Evolutionary conservation across 371 early-diverging fungal species (phyloP).

Genomic region (Dichotomocladium elegans): DNA sequence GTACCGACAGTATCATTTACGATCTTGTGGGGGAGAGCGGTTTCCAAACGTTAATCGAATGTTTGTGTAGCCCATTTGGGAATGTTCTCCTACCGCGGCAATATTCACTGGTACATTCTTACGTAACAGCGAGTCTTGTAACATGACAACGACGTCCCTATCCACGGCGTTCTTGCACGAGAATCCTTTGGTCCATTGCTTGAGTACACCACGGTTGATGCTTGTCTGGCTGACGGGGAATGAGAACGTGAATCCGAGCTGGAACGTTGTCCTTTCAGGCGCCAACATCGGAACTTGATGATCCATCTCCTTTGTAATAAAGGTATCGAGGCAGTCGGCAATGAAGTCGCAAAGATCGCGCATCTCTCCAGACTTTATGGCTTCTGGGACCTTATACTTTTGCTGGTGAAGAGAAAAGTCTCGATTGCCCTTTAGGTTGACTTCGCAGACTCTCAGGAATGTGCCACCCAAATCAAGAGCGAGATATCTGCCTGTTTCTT

Average conservation of each 20-base stretch:
- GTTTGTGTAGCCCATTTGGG: no score
- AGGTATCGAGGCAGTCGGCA: conserved; percentile 76
- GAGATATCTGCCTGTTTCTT: conserved; percentile 80
- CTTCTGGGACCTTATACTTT: conserved; percentile 59
- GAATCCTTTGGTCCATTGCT: conserved; percentile 95
- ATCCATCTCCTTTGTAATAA: conserved; percentile 45
- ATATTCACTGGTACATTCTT: conserved; percentile 73
- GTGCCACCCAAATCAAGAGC: conserved; percentile 95
- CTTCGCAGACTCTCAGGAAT: conserved; percentile 85
- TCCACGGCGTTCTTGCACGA: conserved; percentile 71
- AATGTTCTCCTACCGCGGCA: conserved; percentile 60
- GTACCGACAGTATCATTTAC: conserved; percentile 98
- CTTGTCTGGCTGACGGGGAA: conserved; percentile 86
- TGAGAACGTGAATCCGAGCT: conserved; percentile 91
- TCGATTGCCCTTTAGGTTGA: conserved; percentile 66
- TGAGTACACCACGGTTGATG: conserved; percentile 76
- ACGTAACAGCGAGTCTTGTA: conserved; percentile 80
- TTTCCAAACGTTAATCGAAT: no score
- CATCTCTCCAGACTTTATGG: conserved; percentile 46
- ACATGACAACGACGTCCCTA: conserved; percentile 71
- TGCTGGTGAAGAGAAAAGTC: conserved; percentile 62
- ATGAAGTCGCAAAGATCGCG: conserved; percentile 80
- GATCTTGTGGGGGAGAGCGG: conserved; percentile 33
- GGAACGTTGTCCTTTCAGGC: no score
- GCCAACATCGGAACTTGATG: conserved; percentile 28